These are phyloP conservation scores for Naganishia onofrii DNA, from an alignment of 768 basidiomycete genomes.

Conservation along the genomic window DNA sequence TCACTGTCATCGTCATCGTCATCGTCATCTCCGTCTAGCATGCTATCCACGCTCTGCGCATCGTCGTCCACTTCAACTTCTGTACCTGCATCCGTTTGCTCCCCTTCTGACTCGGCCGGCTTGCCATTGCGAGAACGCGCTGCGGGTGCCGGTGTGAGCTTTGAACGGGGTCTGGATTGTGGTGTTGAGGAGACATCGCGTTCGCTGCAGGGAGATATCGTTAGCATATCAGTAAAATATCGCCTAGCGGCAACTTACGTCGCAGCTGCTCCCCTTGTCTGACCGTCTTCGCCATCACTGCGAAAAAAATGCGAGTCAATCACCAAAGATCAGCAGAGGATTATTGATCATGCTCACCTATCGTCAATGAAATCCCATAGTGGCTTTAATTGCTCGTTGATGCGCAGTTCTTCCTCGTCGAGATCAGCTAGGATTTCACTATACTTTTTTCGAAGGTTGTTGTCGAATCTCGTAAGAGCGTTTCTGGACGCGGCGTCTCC, in stretches of 20 bases:
- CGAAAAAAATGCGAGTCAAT: neutral
- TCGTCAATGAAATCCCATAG: conserved; percentile 41
- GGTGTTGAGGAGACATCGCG: conserved; percentile 5
- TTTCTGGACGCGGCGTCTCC: conserved; percentile 64
- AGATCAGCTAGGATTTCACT: conserved; percentile 68
- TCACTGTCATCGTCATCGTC: conserved; percentile 20
- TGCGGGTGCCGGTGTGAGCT: neutral
- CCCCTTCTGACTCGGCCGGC: neutral
- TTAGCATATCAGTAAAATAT: neutral
- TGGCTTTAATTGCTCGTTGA: conserved; percentile 32
- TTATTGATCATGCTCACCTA: conserved; percentile 36
- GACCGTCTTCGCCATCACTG: neutral
- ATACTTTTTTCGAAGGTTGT: conserved; percentile 67
- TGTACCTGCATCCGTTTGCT: neutral
- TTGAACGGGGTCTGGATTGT: neutral
- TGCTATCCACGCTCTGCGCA: conserved; percentile 19
- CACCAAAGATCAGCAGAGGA: neutral
- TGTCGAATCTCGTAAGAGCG: conserved; percentile 70
- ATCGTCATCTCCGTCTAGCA: conserved; percentile 22
- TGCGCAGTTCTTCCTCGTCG: conserved; percentile 49
- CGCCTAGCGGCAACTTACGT: neutral
- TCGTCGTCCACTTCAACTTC: conserved; percentile 8
- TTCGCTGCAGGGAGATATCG: neutral
- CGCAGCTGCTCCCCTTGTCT: neutral
- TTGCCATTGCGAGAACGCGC: neutral